Evolutionary conservation across 192 early-diverging fungal genomes (phyloP), one percentile per base, ranked within the genome.

Genomic region (Neocallimastix lanati): DNA sequence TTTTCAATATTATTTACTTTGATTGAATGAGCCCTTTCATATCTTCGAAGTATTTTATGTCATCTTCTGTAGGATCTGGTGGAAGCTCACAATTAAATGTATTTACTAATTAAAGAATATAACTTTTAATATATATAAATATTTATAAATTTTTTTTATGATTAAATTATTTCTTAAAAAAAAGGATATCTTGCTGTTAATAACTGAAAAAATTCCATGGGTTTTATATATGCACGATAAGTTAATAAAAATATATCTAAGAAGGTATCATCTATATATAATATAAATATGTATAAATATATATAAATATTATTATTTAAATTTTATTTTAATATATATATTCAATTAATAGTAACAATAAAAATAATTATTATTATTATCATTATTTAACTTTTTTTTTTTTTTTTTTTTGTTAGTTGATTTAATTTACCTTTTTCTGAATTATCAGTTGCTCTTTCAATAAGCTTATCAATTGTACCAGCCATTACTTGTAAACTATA

Each of bases 401-500:
- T 6, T n/a, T n/a, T n/a, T n/a, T n/a, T n/a, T n/a, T n/a, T n/a
- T n/a, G n/a, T n/a, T n/a, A n/a, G n/a, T n/a, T n/a, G n/a, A n/a
- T n/a, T n/a, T n/a, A 28, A 13, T 67, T 35, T 79, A 88, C 85
- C 83, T 83, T 86, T 82, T 79, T 86, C 85, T 28, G 83, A 82
- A 16, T 80, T 80, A 77, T 85, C 83, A 9, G 87, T 85, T 29
- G 87, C 67, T 36, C 86, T 37, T 67, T 87, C 88, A 33, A 89
- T 86, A 28, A 89, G 81, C 77, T 85, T 88, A 28, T 86, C 87
- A 7, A 83, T 82, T 36, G 87, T 84, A 9, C 83, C 88, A 4
- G 87, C 87, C 86, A 89, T 89, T 9, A 89, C 87, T 76, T 81
- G 82, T 11, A 84, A 81, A 14, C 88, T 89, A 30, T 77, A 28